Percentiles rank a stretch among this genome's conserved stretches.
These are phyloP conservation scores for Tulasnella sp. DNA, from an alignment of 768 basidiomycete species.

Conservation along the genomic window DNA sequence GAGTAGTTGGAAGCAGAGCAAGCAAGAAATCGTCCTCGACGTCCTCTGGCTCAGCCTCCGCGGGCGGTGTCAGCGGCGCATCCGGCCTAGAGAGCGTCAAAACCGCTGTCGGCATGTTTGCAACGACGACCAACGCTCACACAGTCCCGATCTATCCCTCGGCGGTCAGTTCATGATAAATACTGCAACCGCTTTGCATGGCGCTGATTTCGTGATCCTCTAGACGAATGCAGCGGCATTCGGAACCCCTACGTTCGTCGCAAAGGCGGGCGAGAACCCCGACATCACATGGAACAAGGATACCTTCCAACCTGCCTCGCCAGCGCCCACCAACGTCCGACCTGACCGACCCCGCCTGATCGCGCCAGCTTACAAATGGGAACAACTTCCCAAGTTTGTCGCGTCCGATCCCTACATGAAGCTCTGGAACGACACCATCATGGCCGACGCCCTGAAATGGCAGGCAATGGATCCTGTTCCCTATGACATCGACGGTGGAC, in stretches of 20 bases:
- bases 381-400: constrained; percentile 65
- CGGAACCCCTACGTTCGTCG: constrained; percentile 56
- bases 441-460: constrained; percentile 76
- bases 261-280: constrained; percentile 37
- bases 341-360: constrained; percentile 81
- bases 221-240: constrained; percentile 70
- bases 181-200: neutral
- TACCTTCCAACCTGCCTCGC: constrained; percentile 53
- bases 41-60: constrained; percentile 11
- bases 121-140: constrained; percentile 71
- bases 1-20: constrained; percentile 60
- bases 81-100: constrained; percentile 39
- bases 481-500: constrained; percentile 64
- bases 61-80: neutral
- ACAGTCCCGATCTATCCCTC: constrained; percentile 80
- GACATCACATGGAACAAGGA: constrained; percentile 69
- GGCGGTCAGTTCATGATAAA: constrained; percentile 47
- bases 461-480: constrained; percentile 46
- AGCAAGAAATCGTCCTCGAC: constrained; percentile 30
- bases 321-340: constrained; percentile 47
- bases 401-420: constrained; percentile 72
- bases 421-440: constrained; percentile 84
- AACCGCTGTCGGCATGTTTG: constrained; percentile 48
- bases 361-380: constrained; percentile 88
- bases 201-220: neutral